phyloP scores from a whole-genome alignment of 495 filamentous ascomycete species.

The Xylaria nigripes region DNA sequence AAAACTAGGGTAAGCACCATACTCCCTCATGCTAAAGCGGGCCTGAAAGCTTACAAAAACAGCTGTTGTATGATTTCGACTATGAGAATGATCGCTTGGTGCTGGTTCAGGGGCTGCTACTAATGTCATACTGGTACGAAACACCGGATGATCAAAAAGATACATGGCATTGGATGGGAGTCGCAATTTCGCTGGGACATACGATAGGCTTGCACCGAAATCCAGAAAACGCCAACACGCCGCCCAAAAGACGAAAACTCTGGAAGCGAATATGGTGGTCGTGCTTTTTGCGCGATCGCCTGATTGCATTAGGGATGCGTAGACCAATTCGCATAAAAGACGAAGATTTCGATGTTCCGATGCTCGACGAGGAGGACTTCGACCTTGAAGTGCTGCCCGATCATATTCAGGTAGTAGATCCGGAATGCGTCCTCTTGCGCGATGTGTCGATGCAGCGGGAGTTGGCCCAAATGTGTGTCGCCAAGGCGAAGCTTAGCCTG shows the following conservation, averaged over 20 bases:
- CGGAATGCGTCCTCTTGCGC: conserved; percentile 56
- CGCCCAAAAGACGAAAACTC: conserved; percentile 57
- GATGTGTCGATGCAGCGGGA: conserved; percentile 60
- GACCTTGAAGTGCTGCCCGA: conserved; percentile 60
- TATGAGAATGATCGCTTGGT: conserved; percentile 74
- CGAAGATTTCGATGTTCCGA: conserved; percentile 82
- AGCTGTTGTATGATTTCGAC: conserved; percentile 72
- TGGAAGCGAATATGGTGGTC: conserved; percentile 96
- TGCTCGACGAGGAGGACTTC: conserved; percentile 77
- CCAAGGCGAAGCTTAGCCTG: conserved; percentile 82
- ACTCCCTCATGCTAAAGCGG: background rate
- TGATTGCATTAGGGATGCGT: conserved; percentile 84
- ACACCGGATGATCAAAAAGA: conserved; percentile 85
- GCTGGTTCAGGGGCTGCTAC: conserved; percentile 71
- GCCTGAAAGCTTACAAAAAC: conserved; percentile 16
- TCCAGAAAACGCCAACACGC: conserved; percentile 63
- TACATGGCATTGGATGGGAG: conserved; percentile 89
- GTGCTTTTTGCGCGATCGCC: conserved; percentile 80
- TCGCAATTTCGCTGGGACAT: conserved; percentile 73
- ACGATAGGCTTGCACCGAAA: conserved; percentile 80
- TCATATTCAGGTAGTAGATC: conserved; percentile 54
- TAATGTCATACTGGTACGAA: conserved; percentile 91
- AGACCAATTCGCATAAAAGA: conserved; percentile 82
- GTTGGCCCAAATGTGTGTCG: conserved; percentile 78
- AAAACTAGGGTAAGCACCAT: conserved; percentile 57